A percentile compares a stretch with the other conserved stretches of the same genome.
Conservation (phyloP, 139 green algal genomes). For the Pleodorina starrii region DNA sequence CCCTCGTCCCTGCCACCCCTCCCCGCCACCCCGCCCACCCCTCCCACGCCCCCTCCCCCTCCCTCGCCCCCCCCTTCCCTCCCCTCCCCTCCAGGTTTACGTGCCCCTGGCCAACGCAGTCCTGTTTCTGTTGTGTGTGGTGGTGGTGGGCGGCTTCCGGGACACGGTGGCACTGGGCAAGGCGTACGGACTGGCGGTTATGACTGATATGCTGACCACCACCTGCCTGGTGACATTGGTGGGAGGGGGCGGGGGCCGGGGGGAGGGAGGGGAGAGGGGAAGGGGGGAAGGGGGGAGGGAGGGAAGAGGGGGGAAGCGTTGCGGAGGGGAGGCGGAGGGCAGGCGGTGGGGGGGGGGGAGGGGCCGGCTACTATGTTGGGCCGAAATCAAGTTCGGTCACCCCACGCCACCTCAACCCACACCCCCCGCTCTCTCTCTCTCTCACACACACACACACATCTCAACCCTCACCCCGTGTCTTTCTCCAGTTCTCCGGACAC, state of each 20-base stretch:
- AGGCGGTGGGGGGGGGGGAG: not conserved
- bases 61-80: not conserved
- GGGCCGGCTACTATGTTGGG: not conserved
- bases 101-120: conserved; percentile 48
- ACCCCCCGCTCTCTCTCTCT: too few species aligned
- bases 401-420: not conserved
- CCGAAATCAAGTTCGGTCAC: not conserved
- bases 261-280: not conserved
- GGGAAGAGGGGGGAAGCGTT: not conserved
- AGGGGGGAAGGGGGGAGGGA: not conserved
- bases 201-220: conserved; percentile 53
- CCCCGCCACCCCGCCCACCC: not conserved
- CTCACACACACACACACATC: too few species aligned
- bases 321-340: not conserved
- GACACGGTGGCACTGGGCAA: conserved; percentile 42
- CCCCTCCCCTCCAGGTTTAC: conserved; percentile 45
- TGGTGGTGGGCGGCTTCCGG: conserved; percentile 46
- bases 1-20: not conserved
- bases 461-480: too few species aligned
- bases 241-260: not conserved
- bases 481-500: too few species aligned
- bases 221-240: conserved; percentile 33
- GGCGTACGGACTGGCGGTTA: conserved; percentile 47
- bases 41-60: too few species aligned
- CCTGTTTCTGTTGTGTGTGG: conserved; percentile 48